Conservation (phyloP, 257 asterid species). For the Leptodermis oblonga region DNA sequence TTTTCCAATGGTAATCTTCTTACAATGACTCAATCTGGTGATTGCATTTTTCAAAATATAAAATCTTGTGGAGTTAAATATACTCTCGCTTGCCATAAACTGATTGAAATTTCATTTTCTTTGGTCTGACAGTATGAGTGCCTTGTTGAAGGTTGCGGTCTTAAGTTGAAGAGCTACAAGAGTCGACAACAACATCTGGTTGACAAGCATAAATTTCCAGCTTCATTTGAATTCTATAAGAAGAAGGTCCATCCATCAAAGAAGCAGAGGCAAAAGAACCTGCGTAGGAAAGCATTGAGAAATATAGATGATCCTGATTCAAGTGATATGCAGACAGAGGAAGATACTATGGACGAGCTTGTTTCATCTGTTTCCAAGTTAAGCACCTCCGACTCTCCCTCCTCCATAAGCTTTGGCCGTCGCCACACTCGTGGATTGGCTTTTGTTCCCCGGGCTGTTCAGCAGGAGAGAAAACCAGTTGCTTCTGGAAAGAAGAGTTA, state of each 20-base stretch:
- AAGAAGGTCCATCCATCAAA: slow-evolving; percentile 78
- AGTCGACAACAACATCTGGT: slow-evolving; percentile 84
- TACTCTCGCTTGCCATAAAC: not conserved
- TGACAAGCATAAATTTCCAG: slow-evolving; percentile 85
- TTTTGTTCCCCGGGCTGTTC: slow-evolving; percentile 68
- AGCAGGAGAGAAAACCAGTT: slow-evolving; percentile 42
- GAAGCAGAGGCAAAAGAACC: slow-evolving; percentile 67
- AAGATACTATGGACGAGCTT: slow-evolving; percentile 55
- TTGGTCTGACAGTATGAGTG: slow-evolving; percentile 64
- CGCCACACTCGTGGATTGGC: slow-evolving; percentile 60
- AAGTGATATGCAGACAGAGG: slow-evolving; percentile 71
- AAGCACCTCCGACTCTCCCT: slow-evolving; percentile 80
- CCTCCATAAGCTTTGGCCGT: slow-evolving; percentile 78
- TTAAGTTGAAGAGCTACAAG: slow-evolving; percentile 79
- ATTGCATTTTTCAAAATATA: not conserved
- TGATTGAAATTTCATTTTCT: not conserved
- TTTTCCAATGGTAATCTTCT: slow-evolving; percentile 57
- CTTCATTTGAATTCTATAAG: slow-evolving; percentile 79
- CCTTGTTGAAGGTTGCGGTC: slow-evolving; percentile 91
- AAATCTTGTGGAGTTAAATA: not conserved
- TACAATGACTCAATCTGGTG: not conserved
- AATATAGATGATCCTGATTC: slow-evolving; percentile 34
- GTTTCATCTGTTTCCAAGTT: slow-evolving; percentile 78
- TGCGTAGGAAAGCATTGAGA: slow-evolving; percentile 29
- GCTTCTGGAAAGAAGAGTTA: slow-evolving; percentile 21